phyloP scores from a whole-genome alignment of 2,329 filamentous ascomycete genomes.

The Neofusicoccum kwambonambiense region DNA sequence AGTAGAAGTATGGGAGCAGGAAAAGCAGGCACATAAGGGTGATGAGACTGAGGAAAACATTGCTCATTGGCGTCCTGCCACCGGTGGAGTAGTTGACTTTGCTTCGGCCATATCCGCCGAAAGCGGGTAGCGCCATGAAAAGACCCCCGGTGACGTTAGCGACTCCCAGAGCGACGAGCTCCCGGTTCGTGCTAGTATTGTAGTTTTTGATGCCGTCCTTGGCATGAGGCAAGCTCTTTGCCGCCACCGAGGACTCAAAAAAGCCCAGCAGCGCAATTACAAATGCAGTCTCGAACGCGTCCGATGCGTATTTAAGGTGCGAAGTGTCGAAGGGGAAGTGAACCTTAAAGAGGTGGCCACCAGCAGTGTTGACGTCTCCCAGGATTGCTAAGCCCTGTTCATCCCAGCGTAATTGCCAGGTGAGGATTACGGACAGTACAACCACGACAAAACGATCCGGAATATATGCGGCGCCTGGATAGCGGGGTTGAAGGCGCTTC shows the following conservation, averaged over 20 bases:
- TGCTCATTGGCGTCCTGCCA: slow-evolving; percentile 90
- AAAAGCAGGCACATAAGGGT: slow-evolving; percentile 78
- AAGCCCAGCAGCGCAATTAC: slow-evolving; percentile 95
- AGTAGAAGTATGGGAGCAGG: slow-evolving; percentile 89
- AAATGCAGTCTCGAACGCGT: slow-evolving; percentile 87
- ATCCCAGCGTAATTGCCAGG: slow-evolving; percentile 77
- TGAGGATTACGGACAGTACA: slow-evolving; percentile 75
- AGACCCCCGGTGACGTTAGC: slow-evolving; percentile 89
- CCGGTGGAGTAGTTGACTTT: slow-evolving; percentile 94
- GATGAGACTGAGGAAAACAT: slow-evolving; percentile 79
- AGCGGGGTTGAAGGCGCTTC: slow-evolving; percentile 73
- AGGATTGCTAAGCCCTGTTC: slow-evolving; percentile 77
- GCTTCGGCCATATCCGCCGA: slow-evolving; percentile 93
- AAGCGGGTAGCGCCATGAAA: slow-evolving; percentile 89
- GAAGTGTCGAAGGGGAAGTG: slow-evolving; percentile 78
- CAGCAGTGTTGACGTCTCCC: slow-evolving; percentile 72
- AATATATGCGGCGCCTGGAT: slow-evolving; percentile 78
- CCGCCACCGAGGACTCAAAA: slow-evolving; percentile 95
- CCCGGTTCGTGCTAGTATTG: slow-evolving; percentile 83
- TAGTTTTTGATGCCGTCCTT: slow-evolving; percentile 69
- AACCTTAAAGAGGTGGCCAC: slow-evolving; percentile 72
- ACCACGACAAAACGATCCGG: slow-evolving; percentile 92
- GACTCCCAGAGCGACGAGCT: slow-evolving; percentile 85
- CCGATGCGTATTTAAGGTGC: slow-evolving; percentile 78
- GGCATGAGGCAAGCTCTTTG: slow-evolving; percentile 67